Percentiles rank a stretch among this genome's conserved stretches.
Evolutionary conservation across 257 asterid species (phyloP).

Genomic region (Vinca minor): DNA sequence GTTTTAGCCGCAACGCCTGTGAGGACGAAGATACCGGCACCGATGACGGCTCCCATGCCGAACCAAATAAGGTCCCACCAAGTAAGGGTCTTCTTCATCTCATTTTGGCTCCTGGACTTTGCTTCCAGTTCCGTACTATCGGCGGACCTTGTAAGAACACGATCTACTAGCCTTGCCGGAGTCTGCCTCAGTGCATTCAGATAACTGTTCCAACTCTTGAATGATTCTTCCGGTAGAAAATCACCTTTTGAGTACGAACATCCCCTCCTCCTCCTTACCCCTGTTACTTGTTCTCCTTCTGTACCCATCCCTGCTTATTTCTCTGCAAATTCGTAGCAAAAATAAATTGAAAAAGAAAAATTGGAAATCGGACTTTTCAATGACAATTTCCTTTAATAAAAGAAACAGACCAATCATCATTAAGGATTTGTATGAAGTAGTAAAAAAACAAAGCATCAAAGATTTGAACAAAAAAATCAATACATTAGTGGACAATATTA

Average conservation of each 20-base stretch:
- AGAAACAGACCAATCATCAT: conserved; percentile 44
- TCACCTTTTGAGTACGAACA: conserved; percentile 54
- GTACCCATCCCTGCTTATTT: conserved; percentile 15
- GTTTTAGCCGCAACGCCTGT: conserved; percentile 54
- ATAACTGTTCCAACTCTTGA: conserved; percentile 56
- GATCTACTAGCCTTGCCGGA: conserved; percentile 45
- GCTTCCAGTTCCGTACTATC: conserved; percentile 47
- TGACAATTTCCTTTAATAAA: too few relatives aligned
- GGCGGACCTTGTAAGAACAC: conserved; percentile 48
- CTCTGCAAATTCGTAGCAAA: not conserved
- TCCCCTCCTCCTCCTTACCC: conserved; percentile 38
- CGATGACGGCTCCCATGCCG: conserved; percentile 87
- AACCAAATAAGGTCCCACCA: conserved; percentile 96
- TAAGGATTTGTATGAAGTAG: too few relatives aligned
- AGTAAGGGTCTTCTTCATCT: conserved; percentile 62
- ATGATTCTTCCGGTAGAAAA: conserved; percentile 81
- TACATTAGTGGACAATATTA: too few relatives aligned
- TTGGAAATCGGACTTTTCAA: too few relatives aligned
- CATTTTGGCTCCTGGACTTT: conserved; percentile 40
- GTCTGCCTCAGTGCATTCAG: conserved; percentile 45
- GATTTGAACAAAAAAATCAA: too few relatives aligned
- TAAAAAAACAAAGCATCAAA: too few relatives aligned
- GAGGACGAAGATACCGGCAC: conserved; percentile 79
- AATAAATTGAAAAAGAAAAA: too few relatives aligned
- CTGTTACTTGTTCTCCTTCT: conserved; percentile 19